Base-by-base conservation (phyloP, 306 rosid genomes). In the Vicia faba region DNA sequence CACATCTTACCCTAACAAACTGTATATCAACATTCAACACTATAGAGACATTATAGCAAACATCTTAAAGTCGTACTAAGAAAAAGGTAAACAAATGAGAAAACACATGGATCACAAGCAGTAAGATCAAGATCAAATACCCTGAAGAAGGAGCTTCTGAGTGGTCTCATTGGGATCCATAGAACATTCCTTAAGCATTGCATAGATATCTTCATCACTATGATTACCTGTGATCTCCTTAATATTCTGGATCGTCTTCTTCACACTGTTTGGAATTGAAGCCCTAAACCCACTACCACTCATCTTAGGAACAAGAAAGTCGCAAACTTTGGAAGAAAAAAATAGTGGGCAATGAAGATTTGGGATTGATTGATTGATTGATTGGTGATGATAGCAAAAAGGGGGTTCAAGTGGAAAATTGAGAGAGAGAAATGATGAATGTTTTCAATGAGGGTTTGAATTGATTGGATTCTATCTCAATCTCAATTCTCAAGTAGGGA, bases 81-180 rank as follows among this genome's bases (percentile, higher is more conserved):
- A 33, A 33, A 33, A 33, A 33, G 38, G 38, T 33, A 33, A 33
- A 33, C 38, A 33, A 7, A 67, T 56, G 50, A 66, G 73, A 76
- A 68, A 84, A 69, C 35, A 14, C 69, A 56, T 49, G 85, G 88
- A 89, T 83, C 95, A 81, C 71, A 70, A 11, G 61, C 41, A 62
- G 25, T 15, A 55, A 68, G 58, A 85, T 75, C 69, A 77, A 73
- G 75, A 76, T 70, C 73, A 61, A 78, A 38, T 81, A 93, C 99
- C 99, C 92, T 88, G 97, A 74, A 70, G 69, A 44, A 90, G 97
- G 48, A 93, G 99, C 85, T 88, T 93, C 78, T 93, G 96, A 36
- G 86, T 9, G 33, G 99, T 90, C 78, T 93, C 99, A 65, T 93
- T 76, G 80, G 99, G 99, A 93, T 93, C 99, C 99, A 93, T 93